phyloP scores from a whole-genome alignment of 495 filamentous ascomycete genomes.

The Xylaria bambusicola region DNA sequence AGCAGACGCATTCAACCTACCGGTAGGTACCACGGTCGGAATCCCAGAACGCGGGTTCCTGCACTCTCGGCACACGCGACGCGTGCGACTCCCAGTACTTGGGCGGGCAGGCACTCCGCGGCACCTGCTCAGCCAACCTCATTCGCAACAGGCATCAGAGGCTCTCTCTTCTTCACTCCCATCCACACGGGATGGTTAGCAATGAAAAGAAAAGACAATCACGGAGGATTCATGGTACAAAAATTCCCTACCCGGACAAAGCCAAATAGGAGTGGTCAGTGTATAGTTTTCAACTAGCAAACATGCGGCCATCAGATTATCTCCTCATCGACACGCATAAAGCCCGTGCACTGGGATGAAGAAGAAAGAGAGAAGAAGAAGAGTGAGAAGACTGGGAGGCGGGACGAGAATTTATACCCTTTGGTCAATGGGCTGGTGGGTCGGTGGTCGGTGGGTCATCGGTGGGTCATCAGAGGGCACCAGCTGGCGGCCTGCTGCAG shows the following conservation, averaged over 20 bases:
- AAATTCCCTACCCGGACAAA: slow-evolving; percentile 48
- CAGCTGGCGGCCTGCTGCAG: too few relatives aligned
- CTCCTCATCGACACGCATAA: slow-evolving; percentile 57
- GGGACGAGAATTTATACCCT: slow-evolving; percentile 7
- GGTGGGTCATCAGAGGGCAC: too few relatives aligned
- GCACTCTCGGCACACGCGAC: too few relatives aligned
- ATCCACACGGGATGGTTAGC: slow-evolving; percentile 25
- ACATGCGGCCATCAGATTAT: slow-evolving; percentile 55
- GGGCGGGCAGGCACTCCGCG: not conserved
- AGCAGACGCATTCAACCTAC: too few relatives aligned
- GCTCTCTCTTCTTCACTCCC: slow-evolving; percentile 25
- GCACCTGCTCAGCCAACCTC: too few relatives aligned
- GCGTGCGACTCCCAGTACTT: too few relatives aligned
- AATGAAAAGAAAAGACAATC: slow-evolving; percentile 24
- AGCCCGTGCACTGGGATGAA: slow-evolving; percentile 54
- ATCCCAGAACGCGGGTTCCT: too few relatives aligned
- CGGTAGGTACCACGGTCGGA: too few relatives aligned
- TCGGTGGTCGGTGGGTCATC: too few relatives aligned
- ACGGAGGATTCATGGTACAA: slow-evolving; percentile 29
- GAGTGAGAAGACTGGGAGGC: not conserved
- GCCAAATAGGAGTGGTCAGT: slow-evolving; percentile 44
- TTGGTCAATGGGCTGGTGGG: not conserved
- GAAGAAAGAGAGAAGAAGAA: slow-evolving; percentile 32
- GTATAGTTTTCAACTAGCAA: slow-evolving; percentile 62
- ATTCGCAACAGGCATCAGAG: too few relatives aligned